These are phyloP conservation scores for Venturia pyrina DNA, from an alignment of 2,329 filamentous ascomycete species.

Conservation along the genomic window DNA sequence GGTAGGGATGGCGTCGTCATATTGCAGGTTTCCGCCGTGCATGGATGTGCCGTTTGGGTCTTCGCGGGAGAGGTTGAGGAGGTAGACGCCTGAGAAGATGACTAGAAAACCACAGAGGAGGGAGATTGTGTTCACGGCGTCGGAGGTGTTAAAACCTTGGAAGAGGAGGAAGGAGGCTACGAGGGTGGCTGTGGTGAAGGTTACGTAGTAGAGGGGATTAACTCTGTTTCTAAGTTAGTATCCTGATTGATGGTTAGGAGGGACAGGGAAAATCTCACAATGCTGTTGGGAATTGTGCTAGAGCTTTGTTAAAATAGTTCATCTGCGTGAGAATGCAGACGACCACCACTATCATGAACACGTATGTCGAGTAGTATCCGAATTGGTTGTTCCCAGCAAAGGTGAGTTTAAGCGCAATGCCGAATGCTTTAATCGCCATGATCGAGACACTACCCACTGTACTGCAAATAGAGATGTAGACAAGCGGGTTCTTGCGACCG, in stretches of 20 bases:
- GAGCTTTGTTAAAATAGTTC: constrained; percentile 99
- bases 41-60: constrained; percentile 72
- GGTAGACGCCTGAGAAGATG: constrained; percentile 91
- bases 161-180: constrained; percentile 95
- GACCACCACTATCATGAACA: constrained; percentile 85
- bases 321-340: constrained; percentile 98
- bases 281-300: constrained; percentile 93
- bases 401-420: constrained; percentile 92
- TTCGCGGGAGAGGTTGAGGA: constrained; percentile 86
- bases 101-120: constrained; percentile 86
- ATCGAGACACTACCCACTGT: constrained; percentile 95
- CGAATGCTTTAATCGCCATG: constrained; percentile 98
- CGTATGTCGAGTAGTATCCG: constrained; percentile 86
- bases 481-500: constrained; percentile 89
- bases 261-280: constrained; percentile 56
- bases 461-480: constrained; percentile 96
- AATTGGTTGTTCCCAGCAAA: constrained; percentile 93
- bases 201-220: constrained; percentile 94
- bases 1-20: constrained; percentile 71
- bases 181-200: constrained; percentile 89
- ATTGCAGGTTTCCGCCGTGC: constrained; percentile 29
- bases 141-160: constrained; percentile 89
- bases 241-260: not conserved
- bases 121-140: constrained; percentile 84
- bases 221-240: constrained; percentile 47